A percentile compares a stretch with the other conserved stretches of the same genome.
phyloP scores from a whole-genome alignment of 257 asterid genomes.

The Solanum infundibuliforme region DNA sequence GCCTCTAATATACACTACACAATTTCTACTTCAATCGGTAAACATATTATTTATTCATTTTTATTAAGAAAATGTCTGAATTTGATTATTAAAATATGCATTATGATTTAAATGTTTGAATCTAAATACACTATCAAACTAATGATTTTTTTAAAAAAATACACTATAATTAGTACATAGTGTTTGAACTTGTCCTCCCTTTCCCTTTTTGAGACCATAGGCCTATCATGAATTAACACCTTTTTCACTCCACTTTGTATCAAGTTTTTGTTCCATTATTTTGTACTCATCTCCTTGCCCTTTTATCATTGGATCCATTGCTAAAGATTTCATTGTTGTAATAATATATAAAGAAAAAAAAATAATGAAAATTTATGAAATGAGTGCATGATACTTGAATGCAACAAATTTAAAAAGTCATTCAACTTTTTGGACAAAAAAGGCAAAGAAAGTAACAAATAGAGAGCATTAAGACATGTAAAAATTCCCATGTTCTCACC shows the following conservation, averaged over 20 bases:
- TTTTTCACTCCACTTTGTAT: not conserved
- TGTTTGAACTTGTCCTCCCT: not conserved
- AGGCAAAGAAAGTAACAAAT: constrained; percentile 27
- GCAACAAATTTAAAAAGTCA: constrained; percentile 13
- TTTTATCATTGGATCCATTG: constrained; percentile 47
- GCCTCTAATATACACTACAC: not conserved
- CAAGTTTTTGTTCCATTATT: constrained; percentile 17
- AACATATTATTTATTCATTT: not conserved
- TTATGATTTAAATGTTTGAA: not conserved
- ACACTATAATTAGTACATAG: not conserved
- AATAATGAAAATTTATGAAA: constrained; percentile 1
- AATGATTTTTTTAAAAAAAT: not conserved
- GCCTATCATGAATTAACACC: not conserved
- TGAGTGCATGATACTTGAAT: constrained; percentile 26
- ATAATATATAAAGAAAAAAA: not conserved
- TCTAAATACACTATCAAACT: not conserved
- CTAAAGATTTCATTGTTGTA: constrained; percentile 14
- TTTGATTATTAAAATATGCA: fast-evolving
- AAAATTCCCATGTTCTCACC: not conserved
- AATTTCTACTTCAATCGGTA: not conserved
- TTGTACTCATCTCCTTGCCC: constrained; percentile 20
- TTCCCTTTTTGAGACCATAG: not conserved
- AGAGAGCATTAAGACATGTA: constrained; percentile 15
- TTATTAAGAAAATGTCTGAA: fast-evolving
- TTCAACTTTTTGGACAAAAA: not conserved